These are phyloP conservation scores for Sclerotinia trifoliorum DNA, from an alignment of 2,329 filamentous ascomycete species.

Conservation along the genomic window DNA sequence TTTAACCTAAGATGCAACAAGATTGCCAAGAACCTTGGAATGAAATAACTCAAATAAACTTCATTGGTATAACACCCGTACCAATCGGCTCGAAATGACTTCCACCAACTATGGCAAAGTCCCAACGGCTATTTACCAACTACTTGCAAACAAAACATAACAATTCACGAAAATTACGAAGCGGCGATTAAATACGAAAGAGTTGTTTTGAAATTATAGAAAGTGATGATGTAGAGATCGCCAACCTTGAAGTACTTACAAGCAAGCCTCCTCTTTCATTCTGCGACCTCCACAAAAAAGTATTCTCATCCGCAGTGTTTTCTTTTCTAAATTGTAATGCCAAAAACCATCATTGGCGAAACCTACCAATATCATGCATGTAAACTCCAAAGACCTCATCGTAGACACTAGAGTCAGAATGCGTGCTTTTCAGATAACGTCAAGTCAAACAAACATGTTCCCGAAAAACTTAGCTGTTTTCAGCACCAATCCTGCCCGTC, in stretches of 20 bases:
- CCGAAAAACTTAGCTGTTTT: constrained; percentile 37
- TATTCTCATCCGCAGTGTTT: constrained; percentile 1
- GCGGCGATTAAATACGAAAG: constrained; percentile 5
- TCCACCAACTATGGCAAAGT: constrained; percentile 16
- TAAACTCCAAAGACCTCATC: constrained; percentile 14
- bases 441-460: constrained; percentile 29
- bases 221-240: constrained; percentile 33
- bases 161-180: constrained; percentile 13
- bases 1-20: not conserved
- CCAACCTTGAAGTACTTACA: constrained; percentile 41
- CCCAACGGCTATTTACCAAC: not conserved
- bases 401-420: constrained; percentile 33
- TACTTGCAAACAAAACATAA: not conserved
- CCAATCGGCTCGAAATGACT: not conserved
- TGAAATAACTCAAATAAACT: not conserved
- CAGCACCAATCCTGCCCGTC: constrained; percentile 22
- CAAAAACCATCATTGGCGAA: constrained; percentile 12
- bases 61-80: not conserved
- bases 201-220: constrained; percentile 18
- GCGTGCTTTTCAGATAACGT: constrained; percentile 27
- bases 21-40: no score
- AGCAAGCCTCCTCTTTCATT: constrained; percentile 24
- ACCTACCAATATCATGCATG: constrained; percentile 30
- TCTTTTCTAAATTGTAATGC: constrained; percentile 14
- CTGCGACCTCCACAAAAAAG: not conserved